These are phyloP conservation scores for Eleusine indica DNA, from an alignment of 176 grass and related monocot genomes.

Conservation along the genomic window DNA sequence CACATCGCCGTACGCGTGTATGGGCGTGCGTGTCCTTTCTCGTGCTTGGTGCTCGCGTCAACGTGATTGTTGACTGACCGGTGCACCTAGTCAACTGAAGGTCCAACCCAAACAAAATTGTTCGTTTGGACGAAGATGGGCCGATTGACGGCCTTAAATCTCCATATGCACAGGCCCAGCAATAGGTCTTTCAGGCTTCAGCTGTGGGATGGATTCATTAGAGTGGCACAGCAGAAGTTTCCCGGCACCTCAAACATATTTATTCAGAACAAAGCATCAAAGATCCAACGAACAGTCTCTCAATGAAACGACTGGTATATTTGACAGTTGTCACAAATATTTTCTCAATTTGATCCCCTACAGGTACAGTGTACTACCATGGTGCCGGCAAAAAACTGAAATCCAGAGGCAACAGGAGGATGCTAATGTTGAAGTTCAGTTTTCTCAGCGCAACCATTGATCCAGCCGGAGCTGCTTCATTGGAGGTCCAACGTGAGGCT, in stretches of 20 bases:
- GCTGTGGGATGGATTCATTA: neutral
- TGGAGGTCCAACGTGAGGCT: conserved; percentile 54
- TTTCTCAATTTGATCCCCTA: neutral
- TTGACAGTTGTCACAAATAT: neutral
- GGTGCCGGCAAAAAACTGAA: neutral
- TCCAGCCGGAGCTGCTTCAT: conserved; percentile 70
- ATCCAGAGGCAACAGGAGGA: neutral
- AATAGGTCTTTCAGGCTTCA: too few species aligned
- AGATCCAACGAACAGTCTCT: neutral
- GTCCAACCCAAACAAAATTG: neutral
- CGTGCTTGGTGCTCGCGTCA: neutral
- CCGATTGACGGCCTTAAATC: too few species aligned
- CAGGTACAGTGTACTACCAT: neutral
- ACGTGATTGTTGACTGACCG: neutral
- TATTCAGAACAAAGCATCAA: neutral
- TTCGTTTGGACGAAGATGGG: neutral
- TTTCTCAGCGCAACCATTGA: conserved; percentile 55
- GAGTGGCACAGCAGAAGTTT: neutral
- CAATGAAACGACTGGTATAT: neutral
- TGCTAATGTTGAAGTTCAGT: conserved; percentile 19
- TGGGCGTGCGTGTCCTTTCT: neutral
- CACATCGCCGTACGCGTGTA: neutral
- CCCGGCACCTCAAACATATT: neutral
- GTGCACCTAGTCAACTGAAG: neutral
- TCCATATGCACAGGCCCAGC: neutral